These are phyloP conservation scores for Laetiporus sulphureus DNA, from an alignment of 1,284 basidiomycete species.

Conservation along the genomic window DNA sequence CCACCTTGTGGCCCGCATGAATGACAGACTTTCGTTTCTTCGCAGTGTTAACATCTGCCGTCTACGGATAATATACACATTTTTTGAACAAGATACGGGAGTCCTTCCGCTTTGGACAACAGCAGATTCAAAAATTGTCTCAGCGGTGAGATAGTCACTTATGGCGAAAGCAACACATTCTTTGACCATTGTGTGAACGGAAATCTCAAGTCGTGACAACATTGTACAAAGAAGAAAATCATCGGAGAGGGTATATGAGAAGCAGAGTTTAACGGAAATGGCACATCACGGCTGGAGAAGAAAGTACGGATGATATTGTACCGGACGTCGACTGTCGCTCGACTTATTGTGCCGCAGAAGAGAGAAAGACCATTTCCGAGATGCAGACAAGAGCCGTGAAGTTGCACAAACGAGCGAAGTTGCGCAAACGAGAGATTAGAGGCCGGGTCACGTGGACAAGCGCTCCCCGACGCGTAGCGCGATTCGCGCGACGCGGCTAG, in stretches of 20 bases:
- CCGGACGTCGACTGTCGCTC: constrained; percentile 33
- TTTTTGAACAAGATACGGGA: constrained; percentile 94
- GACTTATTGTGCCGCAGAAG: constrained; percentile 25
- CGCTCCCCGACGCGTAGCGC: neutral
- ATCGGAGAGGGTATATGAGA: constrained; percentile 24
- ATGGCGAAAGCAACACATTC: constrained; percentile 87
- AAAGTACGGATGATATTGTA: constrained; percentile 45
- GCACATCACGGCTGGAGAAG: constrained; percentile 29
- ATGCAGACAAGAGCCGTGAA: constrained; percentile 1
- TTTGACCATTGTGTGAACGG: constrained; percentile 23
- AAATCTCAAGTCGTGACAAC: neutral
- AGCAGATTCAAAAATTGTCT: constrained; percentile 96
- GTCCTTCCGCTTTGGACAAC: constrained; percentile 98
- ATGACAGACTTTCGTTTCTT: constrained; percentile 14
- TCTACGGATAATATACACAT: constrained; percentile 89
- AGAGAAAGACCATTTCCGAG: constrained; percentile 10
- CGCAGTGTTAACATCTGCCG: constrained; percentile 26
- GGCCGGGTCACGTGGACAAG: neutral
- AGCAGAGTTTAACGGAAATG: neutral
- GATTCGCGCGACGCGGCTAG: neutral
- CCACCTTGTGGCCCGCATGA: constrained; percentile 41
- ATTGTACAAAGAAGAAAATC: constrained; percentile 60
- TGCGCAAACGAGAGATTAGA: neutral
- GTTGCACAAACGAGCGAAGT: neutral
- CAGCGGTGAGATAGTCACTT: constrained; percentile 88